phyloP scores from a whole-genome alignment of 768 basidiomycete species.

The Lyophyllum decastes region DNA sequence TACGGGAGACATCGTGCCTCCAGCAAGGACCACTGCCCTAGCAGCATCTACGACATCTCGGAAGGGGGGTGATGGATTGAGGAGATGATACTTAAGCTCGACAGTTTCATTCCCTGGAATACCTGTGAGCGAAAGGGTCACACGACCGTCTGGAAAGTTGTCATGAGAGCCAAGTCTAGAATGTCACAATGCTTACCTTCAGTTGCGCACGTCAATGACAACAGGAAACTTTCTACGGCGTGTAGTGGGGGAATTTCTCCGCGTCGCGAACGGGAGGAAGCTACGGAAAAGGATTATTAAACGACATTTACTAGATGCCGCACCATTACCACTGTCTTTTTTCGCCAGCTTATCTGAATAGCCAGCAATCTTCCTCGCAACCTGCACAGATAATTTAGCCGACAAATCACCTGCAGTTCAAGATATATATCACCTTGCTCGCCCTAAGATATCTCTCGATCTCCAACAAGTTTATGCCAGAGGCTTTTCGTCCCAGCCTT shows the following conservation, averaged over 20 bases:
- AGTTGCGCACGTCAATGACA: conserved; percentile 74
- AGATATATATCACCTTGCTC: conserved; percentile 67
- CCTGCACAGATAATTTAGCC: conserved; percentile 29
- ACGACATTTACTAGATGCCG: neutral
- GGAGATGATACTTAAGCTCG: conserved; percentile 85
- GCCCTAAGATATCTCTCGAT: conserved; percentile 77
- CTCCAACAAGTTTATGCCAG: conserved; percentile 82
- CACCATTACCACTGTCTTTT: conserved; percentile 37
- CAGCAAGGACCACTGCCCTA: conserved; percentile 86
- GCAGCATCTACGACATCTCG: conserved; percentile 81
- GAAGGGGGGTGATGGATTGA: conserved; percentile 90
- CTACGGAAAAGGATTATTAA: neutral
- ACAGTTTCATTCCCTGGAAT: conserved; percentile 43
- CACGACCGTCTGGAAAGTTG: conserved; percentile 64
- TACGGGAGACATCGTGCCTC: conserved; percentile 99
- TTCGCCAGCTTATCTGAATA: conserved; percentile 69
- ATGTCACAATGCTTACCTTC: conserved; percentile 50
- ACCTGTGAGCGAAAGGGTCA: conserved; percentile 56
- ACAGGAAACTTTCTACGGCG: conserved; percentile 75
- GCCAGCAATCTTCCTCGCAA: conserved; percentile 81
- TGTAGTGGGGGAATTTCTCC: conserved; percentile 75
- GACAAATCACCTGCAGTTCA: neutral
- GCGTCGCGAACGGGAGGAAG: conserved; percentile 22
- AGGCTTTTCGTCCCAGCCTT: conserved; percentile 64
- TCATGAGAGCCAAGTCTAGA: neutral